Evolutionary conservation across 192 early-diverging fungal genomes (phyloP).

Genomic region (Backusella luteola): DNA sequence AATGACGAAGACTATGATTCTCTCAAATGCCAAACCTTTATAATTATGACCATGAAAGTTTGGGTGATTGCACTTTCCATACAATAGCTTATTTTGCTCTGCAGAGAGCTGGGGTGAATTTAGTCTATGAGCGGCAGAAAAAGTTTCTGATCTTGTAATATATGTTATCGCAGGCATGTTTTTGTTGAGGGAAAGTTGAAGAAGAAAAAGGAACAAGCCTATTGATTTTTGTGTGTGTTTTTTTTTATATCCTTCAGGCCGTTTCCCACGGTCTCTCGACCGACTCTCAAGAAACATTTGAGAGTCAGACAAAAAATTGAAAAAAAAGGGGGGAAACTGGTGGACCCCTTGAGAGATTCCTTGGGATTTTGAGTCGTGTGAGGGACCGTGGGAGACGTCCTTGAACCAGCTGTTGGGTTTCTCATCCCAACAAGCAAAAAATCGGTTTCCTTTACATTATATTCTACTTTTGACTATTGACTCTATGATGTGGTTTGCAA

Average conservation of each 20-base stretch:
- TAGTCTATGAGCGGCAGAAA: slow-evolving; percentile 90
- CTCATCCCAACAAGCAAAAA: no score
- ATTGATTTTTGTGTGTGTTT: not conserved
- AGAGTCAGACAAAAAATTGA: not conserved
- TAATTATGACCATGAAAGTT: slow-evolving; percentile 94
- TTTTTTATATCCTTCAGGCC: not conserved
- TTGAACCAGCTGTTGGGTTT: no score
- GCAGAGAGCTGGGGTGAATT: slow-evolving; percentile 70
- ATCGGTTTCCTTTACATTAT: no score
- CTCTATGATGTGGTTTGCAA: no score
- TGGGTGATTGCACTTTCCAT: slow-evolving; percentile 87
- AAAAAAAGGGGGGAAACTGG: not conserved
- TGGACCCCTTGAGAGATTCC: no score
- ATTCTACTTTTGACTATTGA: no score
- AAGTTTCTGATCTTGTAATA: slow-evolving; percentile 73
- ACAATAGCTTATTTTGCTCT: slow-evolving; percentile 71
- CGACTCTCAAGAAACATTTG: not conserved
- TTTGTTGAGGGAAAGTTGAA: not conserved
- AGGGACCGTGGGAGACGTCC: no score
- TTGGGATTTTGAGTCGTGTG: no score
- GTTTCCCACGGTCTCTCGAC: no score
- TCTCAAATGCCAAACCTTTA: slow-evolving; percentile 45
- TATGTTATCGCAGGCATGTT: slow-evolving; percentile 55
- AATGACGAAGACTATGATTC: not conserved
- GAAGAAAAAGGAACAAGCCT: slow-evolving; percentile 1